Base-by-base conservation (phyloP, 495 filamentous ascomycete species). In the Cercophora samala region DNA sequence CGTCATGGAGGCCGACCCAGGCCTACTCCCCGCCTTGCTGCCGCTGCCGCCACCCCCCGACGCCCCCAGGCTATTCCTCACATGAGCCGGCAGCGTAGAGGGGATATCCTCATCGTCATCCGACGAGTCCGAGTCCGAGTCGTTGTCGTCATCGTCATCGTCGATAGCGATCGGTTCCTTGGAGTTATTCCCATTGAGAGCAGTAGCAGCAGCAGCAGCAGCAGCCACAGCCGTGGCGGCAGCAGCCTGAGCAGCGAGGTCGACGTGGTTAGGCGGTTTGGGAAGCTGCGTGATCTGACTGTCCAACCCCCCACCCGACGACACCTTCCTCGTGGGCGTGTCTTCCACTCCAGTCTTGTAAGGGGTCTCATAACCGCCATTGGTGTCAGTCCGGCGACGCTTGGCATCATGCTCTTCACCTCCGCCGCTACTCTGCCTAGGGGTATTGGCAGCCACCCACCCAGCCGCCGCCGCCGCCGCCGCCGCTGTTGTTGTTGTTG, bases 91-190 rank as follows among this genome's bases (percentile, higher is more conserved):
- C n/a, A 83, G 63, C 13, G 69, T 76, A 9, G 80, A 72, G 0
- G 81, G 81, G 8, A 83, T 82, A 55, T 79, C 80, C 23, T 69
- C 77, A n/a, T 81, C 78, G 21, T 81, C 77, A 0, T 5, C n/a
- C 11, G 53, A 56, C 1, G 53, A 56, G 15, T 76, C 76, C 11
- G 74, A 73, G 6, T 73, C 75, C 1, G 71, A 73, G 1, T 74
- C 69, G 17, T 76, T 75, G n/a, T 75, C 70, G 5, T 75, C 66
- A 6, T 71, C 63, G n/a, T 22, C 53, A 21, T 56, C 53, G 22
- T 56, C 53, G n/a, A 56, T 56, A 23, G 22, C 53, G n/a, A 56
- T 56, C 13, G 53, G 53, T 21, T 56, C 5, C n/a, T 19, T 56
- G 3, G 52, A 42, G 0, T 2, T 46, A 9, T 46, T 11, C 37